phyloP scores from a whole-genome alignment of 345 rosid genomes.

The Jatropha curcas region DNA sequence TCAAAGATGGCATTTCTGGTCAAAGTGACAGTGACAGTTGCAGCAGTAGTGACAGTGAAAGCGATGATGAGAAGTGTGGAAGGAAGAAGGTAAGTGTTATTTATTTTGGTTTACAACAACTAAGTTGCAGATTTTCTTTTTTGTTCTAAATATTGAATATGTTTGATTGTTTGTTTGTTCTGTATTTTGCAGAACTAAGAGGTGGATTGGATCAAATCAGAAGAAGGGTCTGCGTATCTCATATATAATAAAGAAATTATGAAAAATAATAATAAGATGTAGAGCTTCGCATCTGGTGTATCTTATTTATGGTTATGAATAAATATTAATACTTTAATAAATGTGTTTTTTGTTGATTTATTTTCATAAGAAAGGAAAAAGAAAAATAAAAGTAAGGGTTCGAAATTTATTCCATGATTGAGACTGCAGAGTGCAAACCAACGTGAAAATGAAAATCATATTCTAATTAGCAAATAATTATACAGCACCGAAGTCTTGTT shows the following conservation, averaged over 20 bases:
- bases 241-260: no score
- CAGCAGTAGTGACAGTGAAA: conserved; percentile 29
- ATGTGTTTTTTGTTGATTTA: no score
- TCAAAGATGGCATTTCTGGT: conserved; percentile 35
- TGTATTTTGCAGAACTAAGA: conserved; percentile 14
- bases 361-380: no score
- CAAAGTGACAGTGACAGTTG: conserved; percentile 28
- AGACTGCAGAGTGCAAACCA: no score
- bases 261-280: background rate
- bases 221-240: background rate
- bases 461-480: no score
- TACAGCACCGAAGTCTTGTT: no score
- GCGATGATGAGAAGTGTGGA: conserved; percentile 32
- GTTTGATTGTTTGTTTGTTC: background rate
- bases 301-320: conserved; percentile 1
- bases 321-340: background rate
- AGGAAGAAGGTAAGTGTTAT: conserved; percentile 29
- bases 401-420: no score
- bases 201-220: background rate
- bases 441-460: no score
- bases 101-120: no score
- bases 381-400: no score
- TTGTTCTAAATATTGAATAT: no score
- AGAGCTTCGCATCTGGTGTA: conserved; percentile 4
- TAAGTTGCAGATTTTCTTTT: no score